A percentile compares a stretch with the other conserved stretches of the same genome.
These are phyloP conservation scores for Chaetomium olivaceum DNA, from an alignment of 2,329 filamentous ascomycete genomes.

Conservation along the genomic window DNA sequence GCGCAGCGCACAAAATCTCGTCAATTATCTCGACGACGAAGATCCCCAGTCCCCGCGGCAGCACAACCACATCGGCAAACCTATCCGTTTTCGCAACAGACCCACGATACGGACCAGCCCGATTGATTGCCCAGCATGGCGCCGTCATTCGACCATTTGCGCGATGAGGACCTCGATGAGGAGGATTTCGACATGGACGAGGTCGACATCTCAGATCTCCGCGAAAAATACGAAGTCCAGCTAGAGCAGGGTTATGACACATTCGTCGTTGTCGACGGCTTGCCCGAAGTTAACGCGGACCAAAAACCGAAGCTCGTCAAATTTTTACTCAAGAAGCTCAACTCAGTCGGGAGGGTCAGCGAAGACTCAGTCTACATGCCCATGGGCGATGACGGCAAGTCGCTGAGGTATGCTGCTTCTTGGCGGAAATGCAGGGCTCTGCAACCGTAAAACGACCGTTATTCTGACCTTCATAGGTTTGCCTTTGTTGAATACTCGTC, in stretches of 20 bases:
- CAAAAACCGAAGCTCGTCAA: conserved; percentile 94
- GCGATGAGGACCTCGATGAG: conserved; percentile 82
- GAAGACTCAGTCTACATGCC: conserved; percentile 95
- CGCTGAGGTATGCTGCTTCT: conserved; percentile 66
- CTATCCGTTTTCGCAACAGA: conserved; percentile 19
- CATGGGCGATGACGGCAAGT: conserved; percentile 81
- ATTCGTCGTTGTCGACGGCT: conserved; percentile 93
- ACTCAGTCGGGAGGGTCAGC: conserved; percentile 76
- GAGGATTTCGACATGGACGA: conserved; percentile 90
- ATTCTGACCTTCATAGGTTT: conserved; percentile 58
- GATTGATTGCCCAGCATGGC: conserved; percentile 68
- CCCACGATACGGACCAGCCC: conserved; percentile 11
- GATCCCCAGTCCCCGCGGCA: conserved; percentile 29
- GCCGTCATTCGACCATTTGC: conserved; percentile 87
- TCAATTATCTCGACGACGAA: conserved; percentile 32
- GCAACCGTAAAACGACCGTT: not conserved
- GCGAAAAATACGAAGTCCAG: conserved; percentile 92
- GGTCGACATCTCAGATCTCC: conserved; percentile 91
- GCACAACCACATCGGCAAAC: conserved; percentile 24
- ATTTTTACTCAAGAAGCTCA: conserved; percentile 92
- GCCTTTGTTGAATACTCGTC: conserved; percentile 97
- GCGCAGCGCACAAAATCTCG: conserved; percentile 36
- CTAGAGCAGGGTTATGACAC: conserved; percentile 94
- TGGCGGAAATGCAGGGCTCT: not conserved
- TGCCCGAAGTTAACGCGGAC: conserved; percentile 85